Evolutionary conservation across 2,329 filamentous ascomycete species (phyloP), one percentile per base, ranked within the genome.

Genomic region (Colletotrichum navitas): DNA sequence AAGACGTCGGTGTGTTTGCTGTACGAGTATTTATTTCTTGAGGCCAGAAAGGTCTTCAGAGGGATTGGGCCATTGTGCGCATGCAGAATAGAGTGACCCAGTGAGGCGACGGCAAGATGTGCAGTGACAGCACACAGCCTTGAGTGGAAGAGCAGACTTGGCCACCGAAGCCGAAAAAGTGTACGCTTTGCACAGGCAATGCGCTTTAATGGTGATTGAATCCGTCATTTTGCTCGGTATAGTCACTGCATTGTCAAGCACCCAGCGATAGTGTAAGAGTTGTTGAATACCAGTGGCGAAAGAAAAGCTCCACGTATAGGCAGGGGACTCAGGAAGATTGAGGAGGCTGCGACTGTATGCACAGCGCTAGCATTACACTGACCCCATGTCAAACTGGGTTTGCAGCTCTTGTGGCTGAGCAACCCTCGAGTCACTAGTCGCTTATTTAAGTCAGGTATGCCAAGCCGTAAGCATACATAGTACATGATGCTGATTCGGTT

Each of bases 121-220:
- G 78, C 86, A 88, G 77, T 88, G 86, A 74, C 86, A 88, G 66
- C 78, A 79, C 7, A 76, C 76, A 0, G 79, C 83, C 51, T 77
- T 68, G 0, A 88, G 78, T 10, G 85, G 86, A 2, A 87, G 79
- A 0, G 75, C 73, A 1, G 81, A 79, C 21, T 62, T 68, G 1
- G 78, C 65, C 1, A 86, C 66, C 1, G 73, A 32, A 1, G 81
- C 66, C 7, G 75, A 80, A 78, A 85, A 86, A 18, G 68, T 78
- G 72, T 86, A 81, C 0, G 77, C 68, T 66, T 81, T 81, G 80
- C 85, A 87, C 14, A 87, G 81, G 68, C 86, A 88, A 55, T 82
- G 80, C 5, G 70, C 66, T 47, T 62, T 72, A 11, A 72, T 63
- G 0, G 39, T 54, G 52, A 67, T 24, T 10, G 11, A 32, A 4